A percentile compares a stretch with the other conserved stretches of the same genome.
Conservation (phyloP, 2,329 filamentous ascomycete genomes). For the Polytolypa hystricis region DNA sequence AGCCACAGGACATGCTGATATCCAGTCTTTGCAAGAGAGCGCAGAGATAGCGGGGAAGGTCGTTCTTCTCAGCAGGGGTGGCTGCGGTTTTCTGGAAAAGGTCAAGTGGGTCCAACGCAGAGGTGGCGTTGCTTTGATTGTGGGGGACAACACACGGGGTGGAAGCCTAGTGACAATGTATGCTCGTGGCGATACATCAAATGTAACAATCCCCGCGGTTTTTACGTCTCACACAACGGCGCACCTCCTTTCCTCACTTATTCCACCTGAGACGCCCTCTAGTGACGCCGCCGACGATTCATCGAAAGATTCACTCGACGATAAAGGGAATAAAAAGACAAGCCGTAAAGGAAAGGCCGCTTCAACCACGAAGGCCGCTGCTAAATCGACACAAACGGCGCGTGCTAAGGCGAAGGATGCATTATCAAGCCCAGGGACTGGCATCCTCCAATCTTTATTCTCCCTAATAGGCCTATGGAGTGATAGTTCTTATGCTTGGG, state of each 20-base stretch:
- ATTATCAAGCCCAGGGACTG: conserved; percentile 16
- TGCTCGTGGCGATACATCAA: conserved; percentile 89
- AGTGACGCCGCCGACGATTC: conserved; percentile 51
- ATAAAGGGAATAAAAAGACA: conserved; percentile 21
- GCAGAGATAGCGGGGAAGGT: conserved; percentile 91
- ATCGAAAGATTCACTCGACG: conserved; percentile 41
- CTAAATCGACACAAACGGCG: conserved; percentile 21
- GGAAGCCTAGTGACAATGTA: conserved; percentile 95
- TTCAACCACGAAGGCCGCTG: conserved; percentile 19
- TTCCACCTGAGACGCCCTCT: conserved; percentile 55
- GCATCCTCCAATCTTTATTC: conserved; percentile 31
- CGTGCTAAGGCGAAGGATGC: conserved; percentile 11
- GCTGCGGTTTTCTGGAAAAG: conserved; percentile 93
- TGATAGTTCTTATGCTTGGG: conserved; percentile 15
- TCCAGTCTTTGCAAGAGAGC: conserved; percentile 79
- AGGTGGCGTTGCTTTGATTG: conserved; percentile 79
- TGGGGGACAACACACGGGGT: conserved; percentile 84
- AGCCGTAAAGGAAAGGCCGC: conserved; percentile 16
- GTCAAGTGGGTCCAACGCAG: conserved; percentile 92
- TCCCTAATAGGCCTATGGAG: conserved; percentile 32
- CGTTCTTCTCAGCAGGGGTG: conserved; percentile 79
- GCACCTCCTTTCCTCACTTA: conserved; percentile 74
- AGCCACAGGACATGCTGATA: conserved; percentile 61
- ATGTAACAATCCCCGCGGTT: conserved; percentile 83
- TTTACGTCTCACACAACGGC: conserved; percentile 95